phyloP scores from a whole-genome alignment of 352 stramenopile species.

The Discostella stelligera region DNA sequence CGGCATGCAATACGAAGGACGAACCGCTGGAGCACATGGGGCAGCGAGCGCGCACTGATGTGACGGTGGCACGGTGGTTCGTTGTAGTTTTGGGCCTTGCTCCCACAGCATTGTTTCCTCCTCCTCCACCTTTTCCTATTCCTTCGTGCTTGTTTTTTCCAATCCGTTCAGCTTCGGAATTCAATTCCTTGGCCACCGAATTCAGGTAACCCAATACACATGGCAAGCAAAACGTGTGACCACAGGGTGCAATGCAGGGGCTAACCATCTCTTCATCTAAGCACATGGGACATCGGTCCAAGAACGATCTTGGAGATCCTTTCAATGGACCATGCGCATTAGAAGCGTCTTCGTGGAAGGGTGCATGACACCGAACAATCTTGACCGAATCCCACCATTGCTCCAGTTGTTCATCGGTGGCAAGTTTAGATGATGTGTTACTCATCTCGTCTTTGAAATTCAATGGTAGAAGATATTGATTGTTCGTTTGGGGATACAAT shows the following conservation, averaged over 20 bases:
- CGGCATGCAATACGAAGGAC: constrained; percentile 26
- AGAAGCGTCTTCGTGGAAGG: constrained; percentile 21
- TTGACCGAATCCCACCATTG: constrained; percentile 47
- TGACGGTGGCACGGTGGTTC: constrained; percentile 20
- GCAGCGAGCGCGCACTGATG: constrained; percentile 32
- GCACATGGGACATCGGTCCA: constrained; percentile 49
- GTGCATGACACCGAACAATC: constrained; percentile 36
- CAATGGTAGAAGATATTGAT: constrained; percentile 15
- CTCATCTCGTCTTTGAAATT: constrained; percentile 1
- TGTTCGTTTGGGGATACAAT: constrained; percentile 17
- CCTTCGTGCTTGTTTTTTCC: constrained; percentile 27
- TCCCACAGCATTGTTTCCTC: constrained; percentile 9
- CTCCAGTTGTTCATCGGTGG: constrained; percentile 31
- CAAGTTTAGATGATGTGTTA: constrained; percentile 1
- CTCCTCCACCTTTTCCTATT: constrained; percentile 5
- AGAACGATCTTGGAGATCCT: constrained; percentile 11
- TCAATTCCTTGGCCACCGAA: constrained; percentile 37
- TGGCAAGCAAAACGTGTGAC: constrained; percentile 45
- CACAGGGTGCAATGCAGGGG: constrained; percentile 44
- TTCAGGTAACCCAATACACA: constrained; percentile 44
- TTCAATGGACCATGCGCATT: background rate
- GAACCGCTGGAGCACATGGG: constrained; percentile 40
- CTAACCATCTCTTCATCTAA: constrained; percentile 44
- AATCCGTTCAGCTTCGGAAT: constrained; percentile 32
- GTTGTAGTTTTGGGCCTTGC: background rate